phyloP scores from a whole-genome alignment of 192 early-diverging fungal genomes.

The Coemansia aciculifera region DNA sequence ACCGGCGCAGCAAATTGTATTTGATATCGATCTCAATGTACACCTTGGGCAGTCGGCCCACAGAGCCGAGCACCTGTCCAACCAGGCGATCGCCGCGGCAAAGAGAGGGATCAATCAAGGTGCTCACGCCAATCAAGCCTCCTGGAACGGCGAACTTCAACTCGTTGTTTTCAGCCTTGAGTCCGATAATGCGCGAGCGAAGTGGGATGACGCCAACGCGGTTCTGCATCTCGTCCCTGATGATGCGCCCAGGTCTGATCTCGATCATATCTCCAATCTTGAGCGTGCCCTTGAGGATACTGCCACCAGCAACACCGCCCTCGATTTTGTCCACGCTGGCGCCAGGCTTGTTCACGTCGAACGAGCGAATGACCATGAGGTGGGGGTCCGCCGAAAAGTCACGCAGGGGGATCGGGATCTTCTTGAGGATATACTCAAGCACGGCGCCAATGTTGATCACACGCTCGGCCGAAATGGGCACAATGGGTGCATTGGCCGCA shows the following conservation, averaged over 20 bases:
- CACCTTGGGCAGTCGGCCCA: slow-evolving; percentile 90
- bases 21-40: slow-evolving; percentile 96
- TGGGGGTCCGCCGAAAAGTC: slow-evolving; percentile 90
- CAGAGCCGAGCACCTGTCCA: slow-evolving; percentile 90
- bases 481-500: slow-evolving; percentile 91
- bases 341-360: slow-evolving; percentile 99
- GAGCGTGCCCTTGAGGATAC: slow-evolving; percentile 88
- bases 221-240: slow-evolving; percentile 83
- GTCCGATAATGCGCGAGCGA: slow-evolving; percentile 82
- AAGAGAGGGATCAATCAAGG: slow-evolving; percentile 91
- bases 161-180: slow-evolving; percentile 86
- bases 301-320: slow-evolving; percentile 98
- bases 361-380: slow-evolving; percentile 96
- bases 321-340: slow-evolving; percentile 87
- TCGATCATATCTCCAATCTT: slow-evolving; percentile 93
- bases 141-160: slow-evolving; percentile 99
- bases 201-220: slow-evolving; percentile 83
- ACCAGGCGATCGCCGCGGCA: slow-evolving; percentile 96
- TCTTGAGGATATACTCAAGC: slow-evolving; percentile 95
- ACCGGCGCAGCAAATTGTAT: slow-evolving; percentile 93
- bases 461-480: slow-evolving; percentile 97
- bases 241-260: slow-evolving; percentile 86
- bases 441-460: slow-evolving; percentile 99
- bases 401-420: slow-evolving; percentile 91
- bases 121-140: slow-evolving; percentile 98